Evolutionary conservation across 2,329 filamentous ascomycete genomes (phyloP).

Genomic region (Knufia petricola): DNA sequence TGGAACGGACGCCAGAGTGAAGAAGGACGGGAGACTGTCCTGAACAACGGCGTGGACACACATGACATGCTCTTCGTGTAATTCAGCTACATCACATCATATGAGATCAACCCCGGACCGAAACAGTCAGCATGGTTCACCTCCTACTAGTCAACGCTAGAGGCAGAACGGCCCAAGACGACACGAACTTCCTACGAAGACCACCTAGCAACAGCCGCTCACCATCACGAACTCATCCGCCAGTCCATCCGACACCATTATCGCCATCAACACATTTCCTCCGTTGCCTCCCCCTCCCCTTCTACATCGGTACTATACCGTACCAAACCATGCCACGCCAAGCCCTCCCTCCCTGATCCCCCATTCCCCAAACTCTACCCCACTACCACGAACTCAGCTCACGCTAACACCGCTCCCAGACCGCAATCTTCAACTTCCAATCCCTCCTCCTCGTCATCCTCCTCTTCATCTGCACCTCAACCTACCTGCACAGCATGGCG

Average conservation of each 20-base stretch:
- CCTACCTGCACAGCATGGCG: slow-evolving; percentile 84
- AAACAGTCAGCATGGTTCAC: neutral
- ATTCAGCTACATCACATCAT: no score
- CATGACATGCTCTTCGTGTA: no score
- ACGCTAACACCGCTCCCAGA: slow-evolving; percentile 41
- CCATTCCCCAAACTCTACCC: neutral
- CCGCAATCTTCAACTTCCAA: slow-evolving; percentile 98
- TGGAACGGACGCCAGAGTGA: neutral
- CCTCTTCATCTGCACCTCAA: slow-evolving; percentile 88
- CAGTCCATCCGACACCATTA: neutral
- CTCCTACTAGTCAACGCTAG: no score
- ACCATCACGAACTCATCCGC: no score
- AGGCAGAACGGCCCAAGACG: no score
- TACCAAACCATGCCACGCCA: no score
- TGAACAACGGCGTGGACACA: neutral
- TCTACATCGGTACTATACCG: neutral
- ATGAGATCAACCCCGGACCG: no score
- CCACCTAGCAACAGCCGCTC: no score
- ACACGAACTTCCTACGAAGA: no score
- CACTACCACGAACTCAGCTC: slow-evolving; percentile 3
- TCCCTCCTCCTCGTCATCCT: slow-evolving; percentile 89
- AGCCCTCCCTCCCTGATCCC: neutral
- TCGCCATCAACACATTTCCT: neutral
- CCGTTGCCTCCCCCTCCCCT: neutral
- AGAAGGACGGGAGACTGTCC: neutral